A percentile compares a stretch with the other conserved stretches of the same genome.
Evolutionary conservation across 2,329 filamentous ascomycete species (phyloP).

Genomic region (Penicillium sp.): DNA sequence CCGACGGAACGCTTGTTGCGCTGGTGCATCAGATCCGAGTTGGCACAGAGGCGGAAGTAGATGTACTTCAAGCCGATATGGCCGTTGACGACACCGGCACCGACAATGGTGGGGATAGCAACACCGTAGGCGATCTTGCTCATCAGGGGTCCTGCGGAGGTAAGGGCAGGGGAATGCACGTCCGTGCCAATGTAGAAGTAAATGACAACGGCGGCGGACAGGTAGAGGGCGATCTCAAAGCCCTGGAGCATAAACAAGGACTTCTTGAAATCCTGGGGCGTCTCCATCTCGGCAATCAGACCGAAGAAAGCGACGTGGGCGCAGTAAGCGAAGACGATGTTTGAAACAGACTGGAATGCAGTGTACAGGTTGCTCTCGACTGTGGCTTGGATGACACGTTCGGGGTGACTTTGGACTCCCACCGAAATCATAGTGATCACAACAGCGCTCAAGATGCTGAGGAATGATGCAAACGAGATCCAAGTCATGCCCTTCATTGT

Average conservation of each 20-base stretch:
- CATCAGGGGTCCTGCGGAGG: conserved; percentile 56
- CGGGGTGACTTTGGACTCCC: conserved; percentile 50
- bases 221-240: conserved; percentile 60
- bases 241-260: conserved; percentile 62
- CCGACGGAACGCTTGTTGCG: conserved; percentile 50
- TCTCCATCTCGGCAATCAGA: conserved; percentile 63
- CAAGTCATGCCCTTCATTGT: conserved; percentile 63
- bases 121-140: conserved; percentile 66
- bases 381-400: conserved; percentile 36
- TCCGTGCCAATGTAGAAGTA: conserved; percentile 63
- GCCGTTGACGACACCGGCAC: conserved; percentile 68
- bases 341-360: conserved; percentile 62
- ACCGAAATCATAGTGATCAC: conserved; percentile 66
- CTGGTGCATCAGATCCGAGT: conserved; percentile 53
- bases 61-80: conserved; percentile 66
- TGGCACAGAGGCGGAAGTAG: conserved; percentile 61
- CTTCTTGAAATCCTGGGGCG: conserved; percentile 60
- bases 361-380: conserved; percentile 48
- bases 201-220: conserved; percentile 63
- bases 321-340: conserved; percentile 70
- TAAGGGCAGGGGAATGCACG: conserved; percentile 64
- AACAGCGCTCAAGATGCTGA: conserved; percentile 62
- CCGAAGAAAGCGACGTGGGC: conserved; percentile 67
- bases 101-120: conserved; percentile 67
- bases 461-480: conserved; percentile 59